Base-by-base conservation (phyloP, 75 land plant species). In the Selaginella moellendorffii region DNA sequence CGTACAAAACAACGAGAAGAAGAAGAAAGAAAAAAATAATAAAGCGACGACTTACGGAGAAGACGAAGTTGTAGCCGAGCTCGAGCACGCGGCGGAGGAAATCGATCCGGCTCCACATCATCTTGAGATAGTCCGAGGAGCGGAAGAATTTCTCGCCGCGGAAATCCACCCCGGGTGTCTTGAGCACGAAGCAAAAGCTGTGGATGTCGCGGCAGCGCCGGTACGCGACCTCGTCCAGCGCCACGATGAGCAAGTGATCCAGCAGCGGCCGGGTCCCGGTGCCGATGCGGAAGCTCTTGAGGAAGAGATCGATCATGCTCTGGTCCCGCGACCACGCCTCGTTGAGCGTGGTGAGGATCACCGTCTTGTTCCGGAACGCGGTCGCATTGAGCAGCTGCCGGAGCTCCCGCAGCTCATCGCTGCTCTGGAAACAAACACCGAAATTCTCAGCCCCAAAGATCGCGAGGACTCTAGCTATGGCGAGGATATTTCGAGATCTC, bases 71-170 rank as follows among this genome's bases (percentile, higher is more conserved):
- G 21, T 21, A 56, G 8, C 24, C 59, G 9, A 56, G 19, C 24
- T 56, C 59, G 24, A 56, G 59, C 9, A 56, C 59, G 24, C 5
- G 2, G n/a, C 24, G 8, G 17, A 56, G 24, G 24, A 56, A 56
- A 8, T 56, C 59, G 2, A 56, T 56, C 24, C 59, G 5, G 5
- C 59, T 56, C 59, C 59, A 56, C 59, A 56, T 56, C 24, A 56
- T 56, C 24, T 56, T 56, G 24, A 56, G 59, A 21, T 56, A 56
- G n/a, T 56, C 59, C 5, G 19, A 19, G 21, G 59, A 21, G 17
- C 5, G 5, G 59, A 56, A 56, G 21, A 56, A 56, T 19, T 56
- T 56, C 24, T 56, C 59, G 8, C 24, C 19, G 19, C 17, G n/a
- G 24, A 56, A 56, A 56, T 56, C 59, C 23, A 56, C 24, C 8